These are phyloP conservation scores for Boletus rubroflammeus DNA, from an alignment of 768 basidiomycete species.

Conservation along the genomic window DNA sequence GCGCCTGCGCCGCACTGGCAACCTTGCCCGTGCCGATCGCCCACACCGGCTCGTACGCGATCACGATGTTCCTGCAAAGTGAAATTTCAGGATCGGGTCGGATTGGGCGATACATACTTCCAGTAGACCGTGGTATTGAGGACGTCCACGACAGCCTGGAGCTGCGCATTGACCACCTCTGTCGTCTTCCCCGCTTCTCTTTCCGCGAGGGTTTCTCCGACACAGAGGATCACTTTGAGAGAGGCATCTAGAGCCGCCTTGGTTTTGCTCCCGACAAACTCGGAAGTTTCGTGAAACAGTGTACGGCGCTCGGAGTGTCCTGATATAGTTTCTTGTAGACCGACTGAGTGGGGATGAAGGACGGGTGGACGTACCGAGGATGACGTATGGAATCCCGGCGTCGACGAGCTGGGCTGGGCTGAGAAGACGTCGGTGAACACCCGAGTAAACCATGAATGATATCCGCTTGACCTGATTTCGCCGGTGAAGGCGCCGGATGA, in stretches of 20 bases:
- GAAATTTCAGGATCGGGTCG: neutral
- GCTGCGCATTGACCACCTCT: constrained; percentile 76
- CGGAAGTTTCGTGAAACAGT: constrained; percentile 85
- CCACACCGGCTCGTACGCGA: constrained; percentile 98
- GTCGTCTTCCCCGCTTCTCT: constrained; percentile 78
- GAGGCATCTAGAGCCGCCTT: constrained; percentile 71
- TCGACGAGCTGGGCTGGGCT: constrained; percentile 85
- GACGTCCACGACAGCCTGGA: constrained; percentile 66
- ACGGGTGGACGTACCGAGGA: constrained; percentile 59
- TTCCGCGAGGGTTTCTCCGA: constrained; percentile 90
- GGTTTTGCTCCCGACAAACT: constrained; percentile 81
- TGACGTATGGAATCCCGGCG: constrained; percentile 84
- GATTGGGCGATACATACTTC: constrained; percentile 50
- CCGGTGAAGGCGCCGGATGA: constrained; percentile 90
- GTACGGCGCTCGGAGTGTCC: constrained; percentile 97
- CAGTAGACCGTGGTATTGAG: constrained; percentile 62
- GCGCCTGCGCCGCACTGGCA: constrained; percentile 87
- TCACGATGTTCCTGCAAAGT: constrained; percentile 69
- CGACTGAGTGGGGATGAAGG: neutral
- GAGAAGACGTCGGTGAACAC: constrained; percentile 1
- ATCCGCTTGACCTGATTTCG: constrained; percentile 73
- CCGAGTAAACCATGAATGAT: neutral
- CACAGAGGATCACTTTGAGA: constrained; percentile 89
- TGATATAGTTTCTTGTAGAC: constrained; percentile 23
- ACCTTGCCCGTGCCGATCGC: constrained; percentile 98